Evolutionary conservation across 129 eudicot species (phyloP).

Genomic region (Ambrosia trifida): DNA sequence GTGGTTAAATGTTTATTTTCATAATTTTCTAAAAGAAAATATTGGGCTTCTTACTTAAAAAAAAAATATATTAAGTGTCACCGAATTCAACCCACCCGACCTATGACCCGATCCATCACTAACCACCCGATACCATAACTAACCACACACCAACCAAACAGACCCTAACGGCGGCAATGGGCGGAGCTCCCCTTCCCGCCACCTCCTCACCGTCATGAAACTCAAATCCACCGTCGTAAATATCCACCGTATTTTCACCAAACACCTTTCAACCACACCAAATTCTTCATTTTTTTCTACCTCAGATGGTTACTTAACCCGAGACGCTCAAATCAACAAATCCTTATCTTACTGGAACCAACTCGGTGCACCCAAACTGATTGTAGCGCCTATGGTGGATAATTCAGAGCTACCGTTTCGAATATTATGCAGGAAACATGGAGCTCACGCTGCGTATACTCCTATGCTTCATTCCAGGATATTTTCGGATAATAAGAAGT

Average conservation of each 20-base stretch:
- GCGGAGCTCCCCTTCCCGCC: slow-evolving; percentile 25
- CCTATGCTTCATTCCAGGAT: slow-evolving; percentile 89
- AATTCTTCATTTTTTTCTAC: slow-evolving; percentile 22
- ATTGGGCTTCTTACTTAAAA: too few relatives aligned
- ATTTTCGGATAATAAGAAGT: slow-evolving; percentile 61
- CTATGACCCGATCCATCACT: not conserved
- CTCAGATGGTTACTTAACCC: slow-evolving; percentile 48
- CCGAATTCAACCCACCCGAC: not conserved
- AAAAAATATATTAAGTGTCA: too few relatives aligned
- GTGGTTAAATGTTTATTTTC: too few relatives aligned
- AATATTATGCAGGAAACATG: slow-evolving; percentile 75
- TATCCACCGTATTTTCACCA: slow-evolving; percentile 26
- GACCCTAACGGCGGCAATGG: slow-evolving; percentile 38
- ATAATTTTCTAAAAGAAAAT: too few relatives aligned
- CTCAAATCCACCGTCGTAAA: slow-evolving; percentile 33
- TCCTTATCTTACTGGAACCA: slow-evolving; percentile 89
- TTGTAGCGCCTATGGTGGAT: slow-evolving; percentile 95
- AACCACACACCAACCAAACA: too few relatives aligned
- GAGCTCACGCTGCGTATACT: slow-evolving; percentile 89
- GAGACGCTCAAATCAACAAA: slow-evolving; percentile 57
- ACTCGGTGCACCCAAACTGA: slow-evolving; percentile 70
- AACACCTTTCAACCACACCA: slow-evolving; percentile 3
- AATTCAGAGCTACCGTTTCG: slow-evolving; percentile 93
- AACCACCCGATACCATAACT: not conserved
- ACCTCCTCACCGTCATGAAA: slow-evolving; percentile 41